Base-by-base conservation (phyloP, 345 rosid genomes). In the Sonneratia alba region DNA sequence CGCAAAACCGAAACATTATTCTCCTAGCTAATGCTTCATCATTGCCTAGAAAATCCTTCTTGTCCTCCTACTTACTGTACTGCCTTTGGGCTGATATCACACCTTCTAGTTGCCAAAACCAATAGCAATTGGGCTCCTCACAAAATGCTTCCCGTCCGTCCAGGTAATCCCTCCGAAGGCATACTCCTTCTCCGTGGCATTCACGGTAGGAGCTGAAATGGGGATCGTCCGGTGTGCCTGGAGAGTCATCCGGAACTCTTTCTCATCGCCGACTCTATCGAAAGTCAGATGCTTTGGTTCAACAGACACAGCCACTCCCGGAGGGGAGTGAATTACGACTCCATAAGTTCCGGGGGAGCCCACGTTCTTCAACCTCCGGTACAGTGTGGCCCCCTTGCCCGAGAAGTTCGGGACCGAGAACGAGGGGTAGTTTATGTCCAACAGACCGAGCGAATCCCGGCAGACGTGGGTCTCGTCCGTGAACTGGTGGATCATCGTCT, bases 371-470 rank as follows among this genome's bases (percentile, higher is more conserved):
- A 93, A 70, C 38, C 70, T 85, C 7, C 96, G 81, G 0, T 76
- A 75, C 38, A 88, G 32, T 0, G 85, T 84, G 14, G 80, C 77
- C 32, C 32, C 32, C 9, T 79, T 15, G 48, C 70, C 74, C 0
- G 61, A 47, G 47, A 89, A 80, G 3, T 55, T 21, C 0, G 86
- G 80, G 47, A 91, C 83, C 32, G 88, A 66, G 51, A 93, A 84
- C 3, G 97, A 86, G 51, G 98, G 98, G 49, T 91, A 87, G 80
- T 91, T 93, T 71, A 89, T 86, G 83, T 89, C 82, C 2, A 79
- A 64, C 42, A 86, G 75, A 68, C 64, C 78, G 15, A 72, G 61
- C 32, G 86, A 82, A 66, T 80, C 19, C 0, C 87, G 82, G 40
- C 97, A 91, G 43, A 19, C 37, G 67, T 81, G 77, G 7, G 78